These are phyloP conservation scores for Daldinia vernicosa DNA, from an alignment of 495 filamentous ascomycete genomes.

Conservation along the genomic window DNA sequence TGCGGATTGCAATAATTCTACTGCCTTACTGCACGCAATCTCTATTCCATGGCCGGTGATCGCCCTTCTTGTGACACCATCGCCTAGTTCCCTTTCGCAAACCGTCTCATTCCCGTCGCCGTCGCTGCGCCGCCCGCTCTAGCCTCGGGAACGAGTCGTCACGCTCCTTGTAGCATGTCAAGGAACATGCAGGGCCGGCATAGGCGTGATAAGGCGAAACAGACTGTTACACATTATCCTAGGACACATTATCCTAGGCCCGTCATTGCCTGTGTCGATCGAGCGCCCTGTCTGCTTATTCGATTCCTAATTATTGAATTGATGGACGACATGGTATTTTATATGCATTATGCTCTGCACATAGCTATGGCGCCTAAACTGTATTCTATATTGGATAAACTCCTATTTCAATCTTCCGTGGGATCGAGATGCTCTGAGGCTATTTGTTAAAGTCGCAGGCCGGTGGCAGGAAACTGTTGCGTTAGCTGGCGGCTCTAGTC, in stretches of 20 bases:
- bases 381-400: conserved; percentile 20
- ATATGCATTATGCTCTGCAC: conserved; percentile 15
- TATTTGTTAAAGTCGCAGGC: conserved; percentile 4
- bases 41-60: conserved; percentile 19
- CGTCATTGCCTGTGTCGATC: conserved; percentile 6
- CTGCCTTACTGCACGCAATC: conserved; percentile 33
- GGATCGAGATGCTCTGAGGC: conserved; percentile 20
- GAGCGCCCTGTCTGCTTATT: conserved; percentile 9
- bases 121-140: background rate
- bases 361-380: conserved; percentile 18
- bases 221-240: conserved; percentile 11
- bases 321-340: conserved; percentile 3
- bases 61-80: conserved; percentile 18
- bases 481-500: conserved; percentile 11
- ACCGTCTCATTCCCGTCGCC: conserved; percentile 17
- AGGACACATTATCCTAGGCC: conserved; percentile 10
- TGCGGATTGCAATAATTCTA: conserved; percentile 28
- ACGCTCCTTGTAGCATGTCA: background rate
- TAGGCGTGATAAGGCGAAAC: conserved; percentile 33
- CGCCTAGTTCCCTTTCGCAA: conserved; percentile 7
- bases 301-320: conserved; percentile 10
- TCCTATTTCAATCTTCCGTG: conserved; percentile 24
- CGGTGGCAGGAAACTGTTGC: background rate
- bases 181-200: background rate
- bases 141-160: conserved; percentile 12